Conservation (phyloP, 805 yeast species). For the Starmerella scarabaei region DNA sequence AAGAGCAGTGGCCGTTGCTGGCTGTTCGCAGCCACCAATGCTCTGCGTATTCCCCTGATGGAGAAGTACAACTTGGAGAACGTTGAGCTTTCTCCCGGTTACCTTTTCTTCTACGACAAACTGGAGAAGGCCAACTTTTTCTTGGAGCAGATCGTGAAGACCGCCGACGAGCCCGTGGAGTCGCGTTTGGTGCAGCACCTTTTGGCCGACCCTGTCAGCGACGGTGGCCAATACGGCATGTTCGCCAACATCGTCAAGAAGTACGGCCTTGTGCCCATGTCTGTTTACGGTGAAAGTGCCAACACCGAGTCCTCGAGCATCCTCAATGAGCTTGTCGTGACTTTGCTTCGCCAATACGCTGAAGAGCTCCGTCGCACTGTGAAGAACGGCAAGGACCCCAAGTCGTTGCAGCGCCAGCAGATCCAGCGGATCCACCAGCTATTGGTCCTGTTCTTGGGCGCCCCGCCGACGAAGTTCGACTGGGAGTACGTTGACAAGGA, state of each 20-base stretch:
- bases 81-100: constrained; percentile 66
- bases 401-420: constrained; percentile 30
- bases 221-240: constrained; percentile 88
- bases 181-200: constrained; percentile 59
- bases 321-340: constrained; percentile 50
- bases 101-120: constrained; percentile 73
- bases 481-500: constrained; percentile 74
- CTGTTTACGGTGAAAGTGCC: constrained; percentile 54
- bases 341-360: constrained; percentile 68
- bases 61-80: constrained; percentile 48
- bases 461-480: constrained; percentile 60
- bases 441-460: constrained; percentile 56
- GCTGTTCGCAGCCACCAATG: constrained; percentile 75
- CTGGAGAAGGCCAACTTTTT: constrained; percentile 74
- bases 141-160: constrained; percentile 61
- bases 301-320: constrained; percentile 39
- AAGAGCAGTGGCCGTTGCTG: constrained; percentile 72
- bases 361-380: constrained; percentile 46
- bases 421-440: constrained; percentile 53
- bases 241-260: constrained; percentile 61
- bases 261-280: constrained; percentile 70
- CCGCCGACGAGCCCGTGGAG: constrained; percentile 51
- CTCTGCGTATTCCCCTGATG: constrained; percentile 51
- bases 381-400: constrained; percentile 30
- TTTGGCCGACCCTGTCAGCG: constrained; percentile 52